These are phyloP conservation scores for Lodderomyces oxycetoniae DNA, from an alignment of 1,139 yeast species.

Conservation along the genomic window DNA sequence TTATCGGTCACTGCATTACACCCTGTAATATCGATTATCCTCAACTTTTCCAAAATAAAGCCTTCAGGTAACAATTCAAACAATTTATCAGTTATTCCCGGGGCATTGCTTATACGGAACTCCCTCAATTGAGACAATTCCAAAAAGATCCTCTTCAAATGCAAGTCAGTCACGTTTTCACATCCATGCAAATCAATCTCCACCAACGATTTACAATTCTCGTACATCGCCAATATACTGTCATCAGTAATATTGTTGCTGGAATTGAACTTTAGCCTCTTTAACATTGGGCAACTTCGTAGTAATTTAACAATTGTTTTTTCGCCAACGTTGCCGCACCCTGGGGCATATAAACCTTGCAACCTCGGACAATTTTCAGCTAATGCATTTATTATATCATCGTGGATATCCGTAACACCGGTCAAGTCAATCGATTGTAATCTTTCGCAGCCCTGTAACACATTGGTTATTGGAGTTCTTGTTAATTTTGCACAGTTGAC, in stretches of 20 bases:
- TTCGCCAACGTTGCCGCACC: slow-evolving; percentile 68
- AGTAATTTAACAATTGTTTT: slow-evolving; percentile 59
- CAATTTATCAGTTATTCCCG: slow-evolving; percentile 63
- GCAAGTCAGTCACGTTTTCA: slow-evolving; percentile 61
- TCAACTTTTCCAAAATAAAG: slow-evolving; percentile 45
- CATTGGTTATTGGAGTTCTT: slow-evolving; percentile 55
- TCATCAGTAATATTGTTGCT: slow-evolving; percentile 64
- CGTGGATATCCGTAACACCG: slow-evolving; percentile 67
- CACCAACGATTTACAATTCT: slow-evolving; percentile 70
- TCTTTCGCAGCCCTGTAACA: slow-evolving; percentile 60
- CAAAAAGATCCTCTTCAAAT: slow-evolving; percentile 58
- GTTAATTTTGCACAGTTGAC: slow-evolving; percentile 72
- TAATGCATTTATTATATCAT: slow-evolving; percentile 64
- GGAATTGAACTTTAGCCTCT: slow-evolving; percentile 77
- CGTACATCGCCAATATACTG: slow-evolving; percentile 60
- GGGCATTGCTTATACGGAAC: slow-evolving; percentile 72
- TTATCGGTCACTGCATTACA: slow-evolving; percentile 80
- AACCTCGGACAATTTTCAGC: slow-evolving; percentile 69
- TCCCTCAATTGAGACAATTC: slow-evolving; percentile 72
- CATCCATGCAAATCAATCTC: slow-evolving; percentile 89
- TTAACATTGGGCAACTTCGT: slow-evolving; percentile 64
- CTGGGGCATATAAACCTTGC: slow-evolving; percentile 89
- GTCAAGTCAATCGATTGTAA: slow-evolving; percentile 86
- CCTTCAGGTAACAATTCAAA: slow-evolving; percentile 46
- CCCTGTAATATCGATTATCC: slow-evolving; percentile 82